Percentiles rank a stretch among this genome's conserved stretches.
phyloP scores from a whole-genome alignment of 331 rosid genomes.

The Stylosanthes scabra region DNA sequence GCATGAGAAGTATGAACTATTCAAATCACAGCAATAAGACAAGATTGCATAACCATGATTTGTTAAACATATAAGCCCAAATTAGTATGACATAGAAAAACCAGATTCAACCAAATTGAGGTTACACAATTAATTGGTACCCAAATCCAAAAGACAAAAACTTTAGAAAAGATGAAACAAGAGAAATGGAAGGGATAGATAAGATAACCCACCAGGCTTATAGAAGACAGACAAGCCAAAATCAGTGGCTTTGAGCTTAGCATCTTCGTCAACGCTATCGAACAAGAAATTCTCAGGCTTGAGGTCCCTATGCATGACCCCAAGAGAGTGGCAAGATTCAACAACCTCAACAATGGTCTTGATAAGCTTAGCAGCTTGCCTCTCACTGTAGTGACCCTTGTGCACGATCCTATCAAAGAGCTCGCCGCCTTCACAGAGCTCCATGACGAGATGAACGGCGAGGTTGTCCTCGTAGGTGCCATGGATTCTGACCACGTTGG shows the following conservation, averaged over 20 bases:
- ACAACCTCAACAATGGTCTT: slow-evolving; percentile 60
- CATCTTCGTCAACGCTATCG: slow-evolving; percentile 54
- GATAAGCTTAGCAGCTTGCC: slow-evolving; percentile 54
- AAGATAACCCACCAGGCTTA: slow-evolving; percentile 52
- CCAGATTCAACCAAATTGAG: slow-evolving; percentile 16
- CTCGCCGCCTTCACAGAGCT: slow-evolving; percentile 68
- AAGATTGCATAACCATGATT: slow-evolving; percentile 7
- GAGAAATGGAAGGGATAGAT: background rate
- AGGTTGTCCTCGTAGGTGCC: slow-evolving; percentile 56
- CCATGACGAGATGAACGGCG: slow-evolving; percentile 69
- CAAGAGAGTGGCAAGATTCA: slow-evolving; percentile 63
- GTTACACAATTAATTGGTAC: background rate
- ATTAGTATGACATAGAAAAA: background rate
- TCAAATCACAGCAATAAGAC: slow-evolving; percentile 3
- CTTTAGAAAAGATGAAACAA: background rate
- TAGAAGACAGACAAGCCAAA: slow-evolving; percentile 66
- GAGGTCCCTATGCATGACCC: slow-evolving; percentile 72
- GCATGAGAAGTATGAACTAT: background rate
- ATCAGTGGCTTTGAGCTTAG: slow-evolving; percentile 65
- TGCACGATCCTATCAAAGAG: slow-evolving; percentile 63
- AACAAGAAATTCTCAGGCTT: slow-evolving; percentile 69
- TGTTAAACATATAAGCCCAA: slow-evolving; percentile 16
- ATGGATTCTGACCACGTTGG: slow-evolving; percentile 54
- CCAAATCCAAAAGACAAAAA: background rate
- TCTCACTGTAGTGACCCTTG: slow-evolving; percentile 65